Evolutionary conservation across 176 grass and related monocot genomes (phyloP), one percentile per base, ranked within the genome.

Genomic region (Thalia dealbata): DNA sequence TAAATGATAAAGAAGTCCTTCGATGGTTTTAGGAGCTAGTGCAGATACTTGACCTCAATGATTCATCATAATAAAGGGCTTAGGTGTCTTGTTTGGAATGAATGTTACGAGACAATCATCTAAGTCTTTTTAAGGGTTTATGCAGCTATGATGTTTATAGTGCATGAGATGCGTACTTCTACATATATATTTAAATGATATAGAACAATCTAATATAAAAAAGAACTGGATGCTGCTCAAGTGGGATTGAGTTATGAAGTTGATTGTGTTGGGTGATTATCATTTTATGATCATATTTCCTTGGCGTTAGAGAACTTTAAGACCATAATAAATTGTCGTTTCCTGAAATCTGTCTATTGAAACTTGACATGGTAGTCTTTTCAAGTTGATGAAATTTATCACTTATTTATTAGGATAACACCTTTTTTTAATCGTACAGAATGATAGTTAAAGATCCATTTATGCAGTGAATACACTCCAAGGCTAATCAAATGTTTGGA

Each of bases 381-480:
- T 69, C 11, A 32, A 50, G 45, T 58, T 16, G 60, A 66, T 66
- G 2, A 42, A 22, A 70, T 44, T 76, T 48, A 67, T 73, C 61
- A 71, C 14, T 72, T 84, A 26, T 5, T 50, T 75, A 25, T 70
- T 76, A 74, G 82, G 44, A 76, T 72, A 61, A 69, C 54, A 46
- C 26, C 46, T 13, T 70, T 71, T 79, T n/a, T 70, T 71, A 71
- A 71, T 71, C 51, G 50, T 79, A 32, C 77, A 81, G 61, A 73
- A 28, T 80, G 67, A 41, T 75, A 75, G 30, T 74, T 83, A 79
- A 61, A 72, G 73, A 71, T 79, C 82, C 55, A 76, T 82, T 80
- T 91, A 60, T 87, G 78, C 84, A 96, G 93, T 86, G 93, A 96
- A 90, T 90, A 88, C 80, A 96, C 85, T 64, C 93, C 93, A 81